Conservation (phyloP, 75 land plant genomes). For the Sequoiadendron giganteum region DNA sequence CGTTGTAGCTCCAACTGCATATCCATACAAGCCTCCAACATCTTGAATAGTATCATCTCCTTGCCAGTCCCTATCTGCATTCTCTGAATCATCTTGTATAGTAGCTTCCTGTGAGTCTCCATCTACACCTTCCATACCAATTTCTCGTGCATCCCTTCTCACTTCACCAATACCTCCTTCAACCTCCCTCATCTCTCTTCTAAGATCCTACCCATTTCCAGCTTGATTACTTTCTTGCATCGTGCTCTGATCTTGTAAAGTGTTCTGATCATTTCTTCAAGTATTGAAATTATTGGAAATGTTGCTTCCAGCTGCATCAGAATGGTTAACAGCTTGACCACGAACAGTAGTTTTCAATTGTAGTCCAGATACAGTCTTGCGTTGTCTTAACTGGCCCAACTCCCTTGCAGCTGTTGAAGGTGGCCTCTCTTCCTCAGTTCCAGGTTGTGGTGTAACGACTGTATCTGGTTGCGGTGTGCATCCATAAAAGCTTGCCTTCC, state of each 20-base stretch:
- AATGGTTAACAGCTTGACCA: constrained; percentile 52
- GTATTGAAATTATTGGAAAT: too few relatives aligned
- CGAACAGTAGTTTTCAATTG: constrained; percentile 80
- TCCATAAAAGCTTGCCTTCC: constrained; percentile 83
- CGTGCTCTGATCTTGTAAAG: constrained; percentile 21
- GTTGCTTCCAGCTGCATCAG: constrained; percentile 23
- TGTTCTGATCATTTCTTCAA: too few relatives aligned
- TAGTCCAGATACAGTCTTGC: constrained; percentile 79
- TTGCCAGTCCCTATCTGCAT: too few relatives aligned
- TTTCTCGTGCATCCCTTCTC: background rate
- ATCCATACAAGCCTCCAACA: too few relatives aligned
- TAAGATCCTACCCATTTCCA: background rate
- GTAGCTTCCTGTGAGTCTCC: too few relatives aligned
- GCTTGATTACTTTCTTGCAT: constrained; percentile 20
- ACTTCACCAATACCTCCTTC: constrained; percentile 7
- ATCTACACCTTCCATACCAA: constrained; percentile 9
- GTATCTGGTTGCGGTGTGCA: constrained; percentile 87
- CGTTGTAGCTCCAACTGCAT: too few relatives aligned
- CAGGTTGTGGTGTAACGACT: too few relatives aligned
- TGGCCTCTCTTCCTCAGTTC: constrained; percentile 66
- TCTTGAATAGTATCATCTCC: too few relatives aligned
- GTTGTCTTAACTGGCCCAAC: constrained; percentile 76
- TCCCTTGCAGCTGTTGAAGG: constrained; percentile 86
- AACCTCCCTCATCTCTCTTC: background rate
- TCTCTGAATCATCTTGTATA: too few relatives aligned